Conservation (phyloP, 2,329 filamentous ascomycete species). For the Botryotinia globosa region DNA sequence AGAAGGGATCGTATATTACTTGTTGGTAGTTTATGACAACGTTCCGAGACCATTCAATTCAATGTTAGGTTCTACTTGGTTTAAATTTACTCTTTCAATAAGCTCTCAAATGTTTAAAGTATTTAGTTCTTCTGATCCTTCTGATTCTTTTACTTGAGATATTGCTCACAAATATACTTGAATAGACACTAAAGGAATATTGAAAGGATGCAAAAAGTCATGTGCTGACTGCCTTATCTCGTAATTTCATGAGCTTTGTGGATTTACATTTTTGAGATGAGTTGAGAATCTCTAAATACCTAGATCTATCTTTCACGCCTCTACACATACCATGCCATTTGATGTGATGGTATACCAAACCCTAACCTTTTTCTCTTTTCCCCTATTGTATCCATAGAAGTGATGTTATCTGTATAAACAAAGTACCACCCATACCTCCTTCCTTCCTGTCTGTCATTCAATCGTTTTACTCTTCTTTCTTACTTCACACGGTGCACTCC, state of each 20-base stretch:
- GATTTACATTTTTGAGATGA: constrained; percentile 11
- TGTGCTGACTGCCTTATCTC: not conserved
- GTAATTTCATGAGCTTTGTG: not conserved
- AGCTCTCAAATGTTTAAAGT: too few relatives aligned
- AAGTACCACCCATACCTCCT: not conserved
- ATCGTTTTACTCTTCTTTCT: not conserved
- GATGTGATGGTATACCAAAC: not conserved
- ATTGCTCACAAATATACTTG: too few relatives aligned
- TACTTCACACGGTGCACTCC: not conserved
- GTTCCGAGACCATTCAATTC: too few relatives aligned
- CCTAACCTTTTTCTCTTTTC: not conserved
- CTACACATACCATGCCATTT: not conserved
- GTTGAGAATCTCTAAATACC: constrained; percentile 12
- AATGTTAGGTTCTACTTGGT: not conserved
- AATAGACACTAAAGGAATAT: not conserved
- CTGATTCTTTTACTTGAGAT: too few relatives aligned
- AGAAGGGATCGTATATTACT: not conserved
- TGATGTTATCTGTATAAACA: not conserved
- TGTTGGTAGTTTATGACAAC: not conserved
- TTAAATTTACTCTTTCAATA: not conserved
- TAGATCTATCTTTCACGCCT: not conserved
- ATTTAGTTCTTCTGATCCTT: too few relatives aligned
- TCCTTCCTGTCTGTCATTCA: not conserved
- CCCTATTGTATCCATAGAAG: not conserved
- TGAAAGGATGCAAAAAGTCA: not conserved